A percentile compares a stretch with the other conserved stretches of the same genome.
These are phyloP conservation scores for Apiotrichum akiyoshidainum DNA, from an alignment of 1,284 basidiomycete genomes.

Conservation along the genomic window DNA sequence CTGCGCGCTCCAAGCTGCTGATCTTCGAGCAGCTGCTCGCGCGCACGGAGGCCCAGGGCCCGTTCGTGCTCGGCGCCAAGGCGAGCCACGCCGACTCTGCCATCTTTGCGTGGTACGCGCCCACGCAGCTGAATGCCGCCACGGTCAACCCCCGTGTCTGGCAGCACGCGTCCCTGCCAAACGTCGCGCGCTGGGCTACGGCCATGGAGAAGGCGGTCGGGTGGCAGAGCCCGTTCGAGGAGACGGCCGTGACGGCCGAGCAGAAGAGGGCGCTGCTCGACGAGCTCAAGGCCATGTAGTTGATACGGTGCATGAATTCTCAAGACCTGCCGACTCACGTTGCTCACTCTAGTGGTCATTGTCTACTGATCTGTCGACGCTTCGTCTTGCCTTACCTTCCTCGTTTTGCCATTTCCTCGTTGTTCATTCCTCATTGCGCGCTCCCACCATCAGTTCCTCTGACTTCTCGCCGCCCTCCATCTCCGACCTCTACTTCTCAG, in stretches of 20 bases:
- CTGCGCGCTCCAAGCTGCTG: background rate
- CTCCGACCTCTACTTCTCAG: background rate
- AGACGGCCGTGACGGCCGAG: background rate
- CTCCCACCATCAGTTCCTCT: no score
- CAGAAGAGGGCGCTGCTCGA: background rate
- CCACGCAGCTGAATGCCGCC: conserved; percentile 10
- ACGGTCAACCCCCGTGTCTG: conserved; percentile 16
- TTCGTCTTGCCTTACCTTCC: background rate
- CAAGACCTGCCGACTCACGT: no score
- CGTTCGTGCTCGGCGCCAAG: conserved; percentile 9
- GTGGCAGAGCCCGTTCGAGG: background rate
- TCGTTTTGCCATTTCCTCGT: no score
- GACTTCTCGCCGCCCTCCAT: no score
- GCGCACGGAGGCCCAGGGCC: background rate
- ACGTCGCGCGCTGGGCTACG: conserved; percentile 19
- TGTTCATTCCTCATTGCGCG: no score
- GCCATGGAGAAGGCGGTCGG: conserved; percentile 5
- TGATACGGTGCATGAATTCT: conserved; percentile 9
- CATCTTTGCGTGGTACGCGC: conserved; percentile 23
- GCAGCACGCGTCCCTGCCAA: conserved; percentile 16
- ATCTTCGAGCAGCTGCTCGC: conserved; percentile 1
- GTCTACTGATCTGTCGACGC: no score
- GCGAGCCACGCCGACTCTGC: conserved; percentile 23
- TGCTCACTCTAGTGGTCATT: no score
- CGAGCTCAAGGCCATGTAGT: background rate